Percentiles rank a stretch among this genome's conserved stretches.
Conservation (phyloP, 306 rosid genomes). For the Lotus japonicus region DNA sequence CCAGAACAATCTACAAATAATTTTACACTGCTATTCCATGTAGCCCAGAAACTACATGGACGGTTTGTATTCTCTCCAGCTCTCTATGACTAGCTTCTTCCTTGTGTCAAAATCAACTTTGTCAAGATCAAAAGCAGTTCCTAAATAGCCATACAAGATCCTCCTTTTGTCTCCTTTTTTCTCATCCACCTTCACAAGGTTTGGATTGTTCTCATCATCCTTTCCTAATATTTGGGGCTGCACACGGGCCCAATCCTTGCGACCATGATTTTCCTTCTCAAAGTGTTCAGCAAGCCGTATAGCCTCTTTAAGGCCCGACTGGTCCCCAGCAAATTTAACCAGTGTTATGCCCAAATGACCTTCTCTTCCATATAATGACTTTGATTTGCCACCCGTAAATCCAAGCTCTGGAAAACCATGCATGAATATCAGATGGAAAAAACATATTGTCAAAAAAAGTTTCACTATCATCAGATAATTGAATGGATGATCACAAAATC, state of each 20-base stretch:
- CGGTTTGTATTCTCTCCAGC: slow-evolving; percentile 57
- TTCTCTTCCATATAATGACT: slow-evolving; percentile 89
- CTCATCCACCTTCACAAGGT: slow-evolving; percentile 69
- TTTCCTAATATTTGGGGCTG: slow-evolving; percentile 54
- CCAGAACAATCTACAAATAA: slow-evolving; percentile 8
- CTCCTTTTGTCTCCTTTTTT: slow-evolving; percentile 65
- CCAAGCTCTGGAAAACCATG: slow-evolving; percentile 80
- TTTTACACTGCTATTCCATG: slow-evolving; percentile 27
- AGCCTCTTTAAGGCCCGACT: slow-evolving; percentile 82
- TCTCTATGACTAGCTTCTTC: slow-evolving; percentile 73
- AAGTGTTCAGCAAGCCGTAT: slow-evolving; percentile 66
- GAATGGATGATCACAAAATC: slow-evolving; percentile 5
- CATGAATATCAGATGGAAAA: slow-evolving; percentile 32
- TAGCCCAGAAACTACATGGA: slow-evolving; percentile 35
- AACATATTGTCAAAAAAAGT: slow-evolving; percentile 18
- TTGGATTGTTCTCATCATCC: slow-evolving; percentile 79
- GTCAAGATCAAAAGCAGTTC: slow-evolving; percentile 82
- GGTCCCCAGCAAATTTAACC: slow-evolving; percentile 74
- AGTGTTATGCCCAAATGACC: slow-evolving; percentile 89
- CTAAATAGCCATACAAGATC: slow-evolving; percentile 85
- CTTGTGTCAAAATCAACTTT: slow-evolving; percentile 83
- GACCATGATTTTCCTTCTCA: slow-evolving; percentile 75
- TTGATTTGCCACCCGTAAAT: slow-evolving; percentile 81
- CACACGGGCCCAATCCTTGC: slow-evolving; percentile 60
- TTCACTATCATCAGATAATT: slow-evolving; percentile 9